Evolutionary conservation across 2,329 filamentous ascomycete species (phyloP), one percentile per base, ranked within the genome.

Genomic region (Leptographium radiaticola): DNA sequence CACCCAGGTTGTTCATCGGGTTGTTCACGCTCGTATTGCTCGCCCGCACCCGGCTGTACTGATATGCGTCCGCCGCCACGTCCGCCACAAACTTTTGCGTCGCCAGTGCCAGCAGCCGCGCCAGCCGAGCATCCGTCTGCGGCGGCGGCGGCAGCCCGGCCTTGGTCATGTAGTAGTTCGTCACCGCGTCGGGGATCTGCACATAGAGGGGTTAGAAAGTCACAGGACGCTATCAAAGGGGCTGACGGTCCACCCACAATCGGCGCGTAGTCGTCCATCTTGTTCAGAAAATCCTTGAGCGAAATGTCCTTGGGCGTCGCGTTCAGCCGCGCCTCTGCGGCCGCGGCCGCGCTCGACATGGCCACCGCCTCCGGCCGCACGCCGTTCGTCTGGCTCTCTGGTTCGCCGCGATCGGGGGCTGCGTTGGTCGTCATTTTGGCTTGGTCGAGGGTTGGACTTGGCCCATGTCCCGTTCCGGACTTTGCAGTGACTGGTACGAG

Each of bases 51-150:
- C 91, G 88, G 57, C 86, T 89, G 75, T 96, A 97, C 70, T 98
- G 93, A 69, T 98, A 98, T 3, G 93, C 89, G 68, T 98, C 93
- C 55, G 93, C 90, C 2, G 93, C 93, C 60, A 98, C 89, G 68
- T 98, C 93, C 56, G 93, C 90, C 63, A 98, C 87, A 75, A 98
- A 98, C 67, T 98, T 98, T 66, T 98, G 93, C 0, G 93, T 95
- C n/a, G 93, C 93, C 10, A 98, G 86, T 2, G 93, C 91, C 45
- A 98, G 85, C 4, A 98, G 85, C 49, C 91, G 89, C 25, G 91
- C 89, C 33, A 98, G 86, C 55, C 90, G 88, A 20, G 85, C 85
- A 63, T 95, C 89, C 52, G 89, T 95, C 62, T 93, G 86, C 0
- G 89, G 90, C 43, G 91, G 89, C 1, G 91, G 91, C 38, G 93